Evolutionary conservation across 1,284 basidiomycete genomes (phyloP).

Genomic region (Trametes polyzona): DNA sequence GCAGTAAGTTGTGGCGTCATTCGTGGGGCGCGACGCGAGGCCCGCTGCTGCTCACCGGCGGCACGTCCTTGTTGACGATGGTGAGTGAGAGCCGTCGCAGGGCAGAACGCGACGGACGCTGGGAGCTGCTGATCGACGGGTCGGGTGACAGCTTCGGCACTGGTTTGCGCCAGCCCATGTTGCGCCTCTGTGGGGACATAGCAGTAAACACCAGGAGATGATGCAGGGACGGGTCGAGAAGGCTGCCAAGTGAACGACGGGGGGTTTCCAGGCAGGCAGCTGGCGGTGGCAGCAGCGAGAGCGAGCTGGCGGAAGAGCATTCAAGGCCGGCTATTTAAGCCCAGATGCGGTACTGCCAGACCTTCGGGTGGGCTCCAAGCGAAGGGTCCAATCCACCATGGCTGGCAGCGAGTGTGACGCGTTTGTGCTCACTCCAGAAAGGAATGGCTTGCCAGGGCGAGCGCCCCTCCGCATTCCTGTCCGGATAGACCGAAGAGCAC

Average conservation of each 20-base stretch:
- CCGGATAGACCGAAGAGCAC: slow-evolving; percentile 19
- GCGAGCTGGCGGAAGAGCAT: slow-evolving; percentile 9
- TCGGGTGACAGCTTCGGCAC: slow-evolving; percentile 66
- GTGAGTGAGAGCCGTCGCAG: slow-evolving; percentile 36
- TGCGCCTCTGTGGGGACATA: slow-evolving; percentile 23
- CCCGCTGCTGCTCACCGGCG: slow-evolving; percentile 46
- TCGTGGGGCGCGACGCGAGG: slow-evolving; percentile 10
- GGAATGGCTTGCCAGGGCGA: not conserved
- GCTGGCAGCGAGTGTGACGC: slow-evolving; percentile 18
- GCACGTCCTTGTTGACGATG: slow-evolving; percentile 40
- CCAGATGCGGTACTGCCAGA: slow-evolving; percentile 14
- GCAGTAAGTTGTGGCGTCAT: slow-evolving; percentile 23
- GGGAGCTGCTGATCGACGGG: slow-evolving; percentile 49
- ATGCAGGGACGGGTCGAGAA: not conserved
- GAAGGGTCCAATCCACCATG: slow-evolving; percentile 8
- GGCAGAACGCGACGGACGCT: slow-evolving; percentile 25
- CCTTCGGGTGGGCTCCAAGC: slow-evolving; percentile 15
- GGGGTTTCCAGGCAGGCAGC: slow-evolving; percentile 4
- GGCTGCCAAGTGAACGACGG: not conserved
- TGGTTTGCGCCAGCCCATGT: slow-evolving; percentile 68
- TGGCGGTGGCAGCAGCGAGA: slow-evolving; percentile 5
- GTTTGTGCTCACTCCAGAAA: no score
- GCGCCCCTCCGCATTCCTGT: slow-evolving; percentile 8
- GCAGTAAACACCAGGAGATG: no score
- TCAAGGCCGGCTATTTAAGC: slow-evolving; percentile 18